Conservation (phyloP, 306 rosid genomes). For the Fragaria vesca region DNA sequence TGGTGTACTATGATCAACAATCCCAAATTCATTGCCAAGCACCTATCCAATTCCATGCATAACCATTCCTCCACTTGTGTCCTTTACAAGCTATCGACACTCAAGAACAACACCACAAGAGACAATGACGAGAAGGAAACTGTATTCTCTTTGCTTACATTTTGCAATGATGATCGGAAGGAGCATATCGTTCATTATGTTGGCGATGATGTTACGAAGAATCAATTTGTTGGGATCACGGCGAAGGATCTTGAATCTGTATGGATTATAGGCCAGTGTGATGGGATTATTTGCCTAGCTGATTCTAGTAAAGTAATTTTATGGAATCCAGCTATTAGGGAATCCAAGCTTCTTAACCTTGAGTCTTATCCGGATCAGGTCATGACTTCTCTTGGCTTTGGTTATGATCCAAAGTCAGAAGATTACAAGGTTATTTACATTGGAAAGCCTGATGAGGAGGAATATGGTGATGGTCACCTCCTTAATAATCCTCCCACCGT, state of each 20-base stretch:
- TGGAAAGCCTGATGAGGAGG: not conserved
- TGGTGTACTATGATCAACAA: not conserved
- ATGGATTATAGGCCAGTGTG: not conserved
- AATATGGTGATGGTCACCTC: not conserved
- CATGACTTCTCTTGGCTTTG: not conserved
- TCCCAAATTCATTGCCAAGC: not conserved
- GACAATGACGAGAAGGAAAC: not conserved
- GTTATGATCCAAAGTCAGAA: not conserved
- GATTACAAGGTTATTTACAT: not conserved
- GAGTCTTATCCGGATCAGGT: not conserved
- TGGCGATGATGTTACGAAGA: not conserved
- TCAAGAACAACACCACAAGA: not conserved
- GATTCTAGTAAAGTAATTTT: not conserved
- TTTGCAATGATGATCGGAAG: not conserved
- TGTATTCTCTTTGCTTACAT: not conserved
- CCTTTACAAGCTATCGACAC: not conserved
- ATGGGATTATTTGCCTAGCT: not conserved
- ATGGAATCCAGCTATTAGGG: not conserved
- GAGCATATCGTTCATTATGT: not conserved
- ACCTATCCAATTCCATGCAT: not conserved
- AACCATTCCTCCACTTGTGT: not conserved
- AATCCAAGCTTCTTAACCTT: not conserved
- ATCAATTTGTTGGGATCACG: not conserved
- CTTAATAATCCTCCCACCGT: not conserved
- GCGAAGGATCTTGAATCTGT: not conserved